Percentiles rank a stretch among this genome's conserved stretches.
Conservation (phyloP, 2,329 filamentous ascomycete species). For the Botryotinia convoluta region DNA sequence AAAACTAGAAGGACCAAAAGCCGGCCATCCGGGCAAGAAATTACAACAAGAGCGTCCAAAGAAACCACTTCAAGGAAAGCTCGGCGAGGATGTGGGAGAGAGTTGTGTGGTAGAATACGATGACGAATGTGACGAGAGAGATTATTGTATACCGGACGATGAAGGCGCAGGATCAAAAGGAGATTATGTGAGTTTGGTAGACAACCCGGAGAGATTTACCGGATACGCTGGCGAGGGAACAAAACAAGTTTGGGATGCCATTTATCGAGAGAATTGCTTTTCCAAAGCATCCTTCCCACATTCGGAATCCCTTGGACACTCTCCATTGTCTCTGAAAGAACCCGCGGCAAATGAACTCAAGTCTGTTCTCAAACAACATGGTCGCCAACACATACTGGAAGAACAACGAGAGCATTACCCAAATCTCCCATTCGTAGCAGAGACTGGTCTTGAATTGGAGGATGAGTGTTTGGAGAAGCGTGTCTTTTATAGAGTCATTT, state of each 20-base stretch:
- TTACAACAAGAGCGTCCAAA: slow-evolving; percentile 68
- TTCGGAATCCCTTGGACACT: slow-evolving; percentile 54
- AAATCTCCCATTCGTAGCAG: slow-evolving; percentile 58
- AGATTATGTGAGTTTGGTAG: slow-evolving; percentile 91
- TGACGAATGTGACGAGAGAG: slow-evolving; percentile 92
- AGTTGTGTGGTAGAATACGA: slow-evolving; percentile 97
- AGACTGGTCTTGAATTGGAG: slow-evolving; percentile 70
- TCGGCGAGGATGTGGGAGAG: slow-evolving; percentile 87
- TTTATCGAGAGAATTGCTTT: slow-evolving; percentile 98
- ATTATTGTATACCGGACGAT: slow-evolving; percentile 96
- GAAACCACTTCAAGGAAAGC: slow-evolving; percentile 73
- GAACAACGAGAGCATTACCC: slow-evolving; percentile 54
- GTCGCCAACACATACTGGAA: slow-evolving; percentile 60
- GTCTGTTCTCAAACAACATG: slow-evolving; percentile 57
- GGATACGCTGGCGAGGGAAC: slow-evolving; percentile 85
- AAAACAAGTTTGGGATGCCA: slow-evolving; percentile 90
- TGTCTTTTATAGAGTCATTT: slow-evolving; percentile 95
- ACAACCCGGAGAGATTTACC: slow-evolving; percentile 94
- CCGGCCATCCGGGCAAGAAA: slow-evolving; percentile 78
- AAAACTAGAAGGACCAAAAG: slow-evolving; percentile 86
- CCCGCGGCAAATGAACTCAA: slow-evolving; percentile 60
- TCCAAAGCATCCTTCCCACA: slow-evolving; percentile 62
- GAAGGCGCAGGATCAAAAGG: slow-evolving; percentile 83
- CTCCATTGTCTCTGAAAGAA: slow-evolving; percentile 31
- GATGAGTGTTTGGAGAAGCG: slow-evolving; percentile 97